These are phyloP conservation scores for Neurospora sp. DNA, from an alignment of 2,329 filamentous ascomycete genomes.

Conservation along the genomic window DNA sequence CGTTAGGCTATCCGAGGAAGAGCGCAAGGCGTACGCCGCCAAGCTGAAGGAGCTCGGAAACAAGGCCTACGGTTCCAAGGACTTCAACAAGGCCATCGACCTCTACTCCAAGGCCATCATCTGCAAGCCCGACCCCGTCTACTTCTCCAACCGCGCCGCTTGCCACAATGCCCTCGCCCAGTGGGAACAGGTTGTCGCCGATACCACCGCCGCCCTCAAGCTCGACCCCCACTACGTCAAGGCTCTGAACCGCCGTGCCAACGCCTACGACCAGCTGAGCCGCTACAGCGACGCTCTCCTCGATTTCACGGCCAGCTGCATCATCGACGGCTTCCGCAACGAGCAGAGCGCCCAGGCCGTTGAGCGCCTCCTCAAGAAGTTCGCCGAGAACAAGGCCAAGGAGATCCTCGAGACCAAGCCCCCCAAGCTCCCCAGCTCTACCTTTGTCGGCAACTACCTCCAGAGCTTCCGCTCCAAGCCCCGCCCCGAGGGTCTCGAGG, in stretches of 20 bases:
- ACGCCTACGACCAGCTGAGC: slow-evolving; percentile 89
- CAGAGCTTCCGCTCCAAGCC: slow-evolving; percentile 89
- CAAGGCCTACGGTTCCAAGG: slow-evolving; percentile 89
- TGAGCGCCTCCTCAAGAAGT: slow-evolving; percentile 90
- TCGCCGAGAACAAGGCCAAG: slow-evolving; percentile 89
- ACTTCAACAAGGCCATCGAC: slow-evolving; percentile 87
- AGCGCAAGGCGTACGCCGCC: slow-evolving; percentile 76
- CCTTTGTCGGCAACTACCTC: slow-evolving; percentile 96
- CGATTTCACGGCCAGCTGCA: slow-evolving; percentile 97
- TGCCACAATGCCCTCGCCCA: slow-evolving; percentile 90
- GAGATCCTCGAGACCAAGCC: slow-evolving; percentile 77
- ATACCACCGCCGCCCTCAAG: slow-evolving; percentile 87
- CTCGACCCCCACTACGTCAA: slow-evolving; percentile 96
- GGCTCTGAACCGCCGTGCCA: slow-evolving; percentile 90
- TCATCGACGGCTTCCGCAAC: slow-evolving; percentile 95
- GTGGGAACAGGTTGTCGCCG: slow-evolving; percentile 94
- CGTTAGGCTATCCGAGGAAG: slow-evolving; percentile 42
- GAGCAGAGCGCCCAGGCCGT: slow-evolving; percentile 81
- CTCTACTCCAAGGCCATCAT: slow-evolving; percentile 93
- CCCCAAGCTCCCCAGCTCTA: slow-evolving; percentile 86
- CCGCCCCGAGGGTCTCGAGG: slow-evolving; percentile 72
- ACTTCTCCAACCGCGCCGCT: slow-evolving; percentile 96
- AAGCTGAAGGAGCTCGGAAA: slow-evolving; percentile 95
- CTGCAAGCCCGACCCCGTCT: slow-evolving; percentile 95
- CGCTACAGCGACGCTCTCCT: slow-evolving; percentile 90